phyloP scores from a whole-genome alignment of 306 rosid species.

The Prunus dulcis region DNA sequence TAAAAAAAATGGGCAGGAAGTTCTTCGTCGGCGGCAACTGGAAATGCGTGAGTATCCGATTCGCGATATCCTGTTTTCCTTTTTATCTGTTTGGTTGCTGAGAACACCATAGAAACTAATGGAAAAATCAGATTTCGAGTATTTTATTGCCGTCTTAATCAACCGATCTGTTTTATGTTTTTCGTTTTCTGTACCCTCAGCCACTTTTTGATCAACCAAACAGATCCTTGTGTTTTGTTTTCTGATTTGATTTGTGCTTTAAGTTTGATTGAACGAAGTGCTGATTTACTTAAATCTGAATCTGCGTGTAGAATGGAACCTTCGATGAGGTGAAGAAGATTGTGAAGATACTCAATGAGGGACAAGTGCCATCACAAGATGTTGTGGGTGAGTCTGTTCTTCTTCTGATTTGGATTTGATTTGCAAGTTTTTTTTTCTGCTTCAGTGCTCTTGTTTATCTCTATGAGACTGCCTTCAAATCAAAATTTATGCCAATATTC shows the following conservation, averaged over 20 bases:
- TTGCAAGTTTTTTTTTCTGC: not conserved
- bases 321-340: slow-evolving; percentile 81
- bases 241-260: not conserved
- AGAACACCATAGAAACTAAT: not conserved
- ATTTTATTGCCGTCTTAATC: not conserved
- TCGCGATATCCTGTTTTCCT: not conserved
- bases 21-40: slow-evolving; percentile 60
- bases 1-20: slow-evolving; percentile 40
- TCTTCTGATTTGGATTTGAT: not conserved
- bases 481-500: not conserved
- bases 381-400: slow-evolving; percentile 58
- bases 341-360: slow-evolving; percentile 60
- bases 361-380: slow-evolving; percentile 62
- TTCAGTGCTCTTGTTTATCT: too few species aligned
- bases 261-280: not conserved
- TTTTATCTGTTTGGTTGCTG: not conserved
- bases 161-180: not conserved
- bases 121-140: not conserved
- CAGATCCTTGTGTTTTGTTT: slow-evolving; percentile 1
- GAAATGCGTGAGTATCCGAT: slow-evolving; percentile 49
- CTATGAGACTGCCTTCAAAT: not conserved
- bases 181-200: not conserved
- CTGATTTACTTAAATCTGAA: not conserved
- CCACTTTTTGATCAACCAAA: not conserved
- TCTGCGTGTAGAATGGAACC: slow-evolving; percentile 64